phyloP scores from a whole-genome alignment of 164 flowering plant genomes.

The Liquidambar formosana region DNA sequence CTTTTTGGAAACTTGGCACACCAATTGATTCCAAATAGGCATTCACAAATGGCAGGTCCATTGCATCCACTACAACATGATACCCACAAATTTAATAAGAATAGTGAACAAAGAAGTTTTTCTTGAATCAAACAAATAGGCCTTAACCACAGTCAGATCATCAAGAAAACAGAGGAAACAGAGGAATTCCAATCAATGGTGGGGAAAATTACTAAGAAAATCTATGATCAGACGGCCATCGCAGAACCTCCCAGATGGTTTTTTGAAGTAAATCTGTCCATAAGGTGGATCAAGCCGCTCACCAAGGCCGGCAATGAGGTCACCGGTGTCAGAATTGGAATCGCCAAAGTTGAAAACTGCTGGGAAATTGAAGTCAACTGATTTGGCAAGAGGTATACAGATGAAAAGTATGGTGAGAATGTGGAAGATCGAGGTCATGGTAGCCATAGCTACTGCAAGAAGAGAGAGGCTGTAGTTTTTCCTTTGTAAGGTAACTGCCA shows the following conservation, averaged over 20 bases:
- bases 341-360: conserved; percentile 68
- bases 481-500: too few species aligned
- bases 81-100: background rate
- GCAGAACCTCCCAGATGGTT: conserved; percentile 52
- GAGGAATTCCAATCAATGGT: too few species aligned
- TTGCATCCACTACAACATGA: conserved; percentile 73
- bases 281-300: conserved; percentile 34
- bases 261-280: conserved; percentile 49
- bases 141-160: too few species aligned
- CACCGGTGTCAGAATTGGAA: conserved; percentile 66
- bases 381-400: background rate
- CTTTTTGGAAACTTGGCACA: conserved; percentile 62
- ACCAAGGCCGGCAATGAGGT: conserved; percentile 39
- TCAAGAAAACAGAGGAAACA: too few species aligned
- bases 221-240: conserved; percentile 62
- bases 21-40: conserved; percentile 86
- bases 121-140: too few species aligned
- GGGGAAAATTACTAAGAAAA: conserved; percentile 37
- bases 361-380: conserved; percentile 32
- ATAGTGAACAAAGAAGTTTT: background rate
- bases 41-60: conserved; percentile 78
- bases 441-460: background rate
- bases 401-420: background rate
- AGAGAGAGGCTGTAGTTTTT: too few species aligned
- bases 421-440: background rate